Percentiles rank a stretch among this genome's conserved stretches.
Conservation (phyloP, 192 early-diverging fungal genomes). For the Piromyces finnis region DNA sequence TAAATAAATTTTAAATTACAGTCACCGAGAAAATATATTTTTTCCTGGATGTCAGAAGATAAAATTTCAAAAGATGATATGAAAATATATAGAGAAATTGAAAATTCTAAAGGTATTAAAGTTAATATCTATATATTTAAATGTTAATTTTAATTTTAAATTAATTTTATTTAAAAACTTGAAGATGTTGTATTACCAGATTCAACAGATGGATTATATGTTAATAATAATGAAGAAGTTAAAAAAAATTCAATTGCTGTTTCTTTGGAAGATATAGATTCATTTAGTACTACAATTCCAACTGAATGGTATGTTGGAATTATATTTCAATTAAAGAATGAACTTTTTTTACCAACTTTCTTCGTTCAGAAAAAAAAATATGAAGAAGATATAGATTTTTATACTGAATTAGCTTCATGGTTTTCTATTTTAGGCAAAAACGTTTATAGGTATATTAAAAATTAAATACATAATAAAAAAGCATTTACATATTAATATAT, state of each 20-base stretch:
- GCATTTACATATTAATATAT: no score
- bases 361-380: background rate
- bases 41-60: background rate
- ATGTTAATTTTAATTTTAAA: no score
- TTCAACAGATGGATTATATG: background rate
- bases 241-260: background rate
- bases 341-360: background rate
- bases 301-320: background rate
- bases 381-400: background rate
- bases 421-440: background rate
- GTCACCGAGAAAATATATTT: background rate
- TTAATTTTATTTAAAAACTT: no score
- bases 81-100: background rate
- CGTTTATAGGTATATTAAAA: background rate
- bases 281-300: background rate
- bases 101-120: background rate
- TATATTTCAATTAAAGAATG: background rate
- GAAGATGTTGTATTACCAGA: background rate
- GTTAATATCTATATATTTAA: no score
- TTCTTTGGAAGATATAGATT: background rate
- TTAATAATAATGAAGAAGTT: background rate
- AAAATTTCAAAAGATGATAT: background rate
- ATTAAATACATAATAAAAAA: no score
- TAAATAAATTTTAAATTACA: no score
- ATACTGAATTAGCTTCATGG: background rate